These are phyloP conservation scores for Barnettozyma sp. DNA, from an alignment of 805 yeast genomes.

Conservation along the genomic window DNA sequence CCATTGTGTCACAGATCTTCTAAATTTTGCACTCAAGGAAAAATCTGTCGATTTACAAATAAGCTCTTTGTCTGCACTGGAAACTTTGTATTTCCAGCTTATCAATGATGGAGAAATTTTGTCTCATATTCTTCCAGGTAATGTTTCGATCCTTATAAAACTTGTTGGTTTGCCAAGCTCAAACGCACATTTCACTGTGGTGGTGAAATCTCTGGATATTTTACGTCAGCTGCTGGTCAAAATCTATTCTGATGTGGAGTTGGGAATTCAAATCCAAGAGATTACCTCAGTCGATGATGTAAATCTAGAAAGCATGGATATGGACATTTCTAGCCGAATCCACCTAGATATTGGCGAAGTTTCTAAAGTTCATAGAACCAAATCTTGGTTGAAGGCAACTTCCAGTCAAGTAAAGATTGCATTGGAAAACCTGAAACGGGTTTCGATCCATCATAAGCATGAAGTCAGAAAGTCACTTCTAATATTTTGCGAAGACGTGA, in stretches of 20 bases:
- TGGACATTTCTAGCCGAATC: constrained; percentile 18
- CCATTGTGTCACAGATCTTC: constrained; percentile 38
- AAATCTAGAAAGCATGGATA: constrained; percentile 9
- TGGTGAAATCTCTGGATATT: constrained; percentile 26
- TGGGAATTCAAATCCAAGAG: constrained; percentile 24
- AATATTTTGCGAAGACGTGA: constrained; percentile 26
- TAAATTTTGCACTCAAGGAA: constrained; percentile 29
- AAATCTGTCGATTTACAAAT: constrained; percentile 27
- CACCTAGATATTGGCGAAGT: constrained; percentile 16
- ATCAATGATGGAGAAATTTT: constrained; percentile 41
- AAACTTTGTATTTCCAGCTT: constrained; percentile 28
- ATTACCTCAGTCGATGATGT: constrained; percentile 16
- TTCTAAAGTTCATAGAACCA: constrained; percentile 35
- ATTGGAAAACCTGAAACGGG: constrained; percentile 23
- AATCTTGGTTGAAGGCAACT: constrained; percentile 50
- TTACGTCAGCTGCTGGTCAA: constrained; percentile 26
- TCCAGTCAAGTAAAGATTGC: constrained; percentile 43
- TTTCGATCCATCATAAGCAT: constrained; percentile 24
- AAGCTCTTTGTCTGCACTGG: constrained; percentile 29
- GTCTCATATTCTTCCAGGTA: constrained; percentile 46
- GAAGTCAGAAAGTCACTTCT: constrained; percentile 31
- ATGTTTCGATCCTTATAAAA: constrained; percentile 38
- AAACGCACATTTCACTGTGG: constrained; percentile 33
- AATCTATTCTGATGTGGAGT: constrained; percentile 38
- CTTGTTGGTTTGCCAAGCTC: constrained; percentile 26